A percentile compares a stretch with the other conserved stretches of the same genome.
Evolutionary conservation across 1,284 basidiomycete genomes (phyloP).

Genomic region (Butyriboletus appendiculatus): DNA sequence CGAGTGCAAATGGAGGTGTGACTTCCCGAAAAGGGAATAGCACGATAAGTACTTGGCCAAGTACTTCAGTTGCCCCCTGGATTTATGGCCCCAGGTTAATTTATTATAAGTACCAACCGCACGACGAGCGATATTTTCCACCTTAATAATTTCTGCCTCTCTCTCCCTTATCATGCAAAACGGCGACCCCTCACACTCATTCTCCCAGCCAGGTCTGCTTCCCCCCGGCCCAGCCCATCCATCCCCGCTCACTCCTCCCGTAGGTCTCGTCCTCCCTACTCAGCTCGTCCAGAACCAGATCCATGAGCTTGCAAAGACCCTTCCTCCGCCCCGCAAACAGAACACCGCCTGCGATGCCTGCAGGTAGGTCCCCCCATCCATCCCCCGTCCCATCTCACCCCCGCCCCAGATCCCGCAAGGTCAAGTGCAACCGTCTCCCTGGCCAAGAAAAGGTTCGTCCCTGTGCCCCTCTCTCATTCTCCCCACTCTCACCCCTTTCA

Average conservation of each 20-base stretch:
- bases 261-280: constrained; percentile 61
- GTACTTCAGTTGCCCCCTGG: constrained; percentile 21
- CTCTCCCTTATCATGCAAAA: constrained; percentile 41
- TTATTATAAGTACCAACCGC: constrained; percentile 34
- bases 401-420: constrained; percentile 66
- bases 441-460: constrained; percentile 72
- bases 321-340: constrained; percentile 80
- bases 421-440: constrained; percentile 77
- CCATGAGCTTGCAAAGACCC: constrained; percentile 71
- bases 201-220: constrained; percentile 45
- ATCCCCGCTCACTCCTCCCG: constrained; percentile 14
- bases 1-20: constrained; percentile 1
- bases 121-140: constrained; percentile 21
- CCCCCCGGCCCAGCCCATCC: not conserved
- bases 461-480: not conserved
- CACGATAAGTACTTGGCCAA: constrained; percentile 35
- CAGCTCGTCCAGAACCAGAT: constrained; percentile 73
- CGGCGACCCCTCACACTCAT: constrained; percentile 33
- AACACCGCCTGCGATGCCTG: constrained; percentile 92
- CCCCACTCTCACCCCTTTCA: constrained; percentile 19
- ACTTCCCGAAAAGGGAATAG: constrained; percentile 10
- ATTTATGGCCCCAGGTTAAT: constrained; percentile 11
- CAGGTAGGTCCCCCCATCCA: constrained; percentile 46
- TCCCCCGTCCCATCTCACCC: constrained; percentile 20
- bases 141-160: constrained; percentile 29